Evolutionary conservation across 2,329 filamentous ascomycete genomes (phyloP).

Genomic region (Juglanconis oblonga): DNA sequence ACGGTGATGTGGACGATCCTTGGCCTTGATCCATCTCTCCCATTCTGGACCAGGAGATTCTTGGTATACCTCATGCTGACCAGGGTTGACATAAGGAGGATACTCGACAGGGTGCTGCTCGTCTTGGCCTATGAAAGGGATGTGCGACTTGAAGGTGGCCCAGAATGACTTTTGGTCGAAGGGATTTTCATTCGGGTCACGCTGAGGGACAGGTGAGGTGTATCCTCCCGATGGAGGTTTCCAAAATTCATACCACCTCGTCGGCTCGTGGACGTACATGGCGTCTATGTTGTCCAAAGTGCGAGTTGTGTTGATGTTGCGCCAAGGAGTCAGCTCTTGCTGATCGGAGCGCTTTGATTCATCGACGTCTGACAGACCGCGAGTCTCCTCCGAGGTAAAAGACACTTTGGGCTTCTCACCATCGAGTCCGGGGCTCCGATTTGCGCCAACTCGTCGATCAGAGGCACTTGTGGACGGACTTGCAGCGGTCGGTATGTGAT

Average conservation of each 20-base stretch:
- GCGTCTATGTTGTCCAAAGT: conserved; percentile 47
- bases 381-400: conserved; percentile 29
- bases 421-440: conserved; percentile 21
- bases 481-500: conserved; percentile 25
- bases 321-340: conserved; percentile 30
- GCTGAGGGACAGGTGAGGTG: conserved; percentile 59
- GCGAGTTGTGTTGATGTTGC: conserved; percentile 50
- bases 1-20: conserved; percentile 81
- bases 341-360: conserved; percentile 38
- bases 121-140: conserved; percentile 50
- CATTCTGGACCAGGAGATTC: conserved; percentile 61
- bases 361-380: conserved; percentile 35
- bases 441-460: conserved; percentile 18
- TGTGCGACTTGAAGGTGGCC: conserved; percentile 44
- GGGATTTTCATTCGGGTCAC: conserved; percentile 42
- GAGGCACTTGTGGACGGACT: conserved; percentile 23
- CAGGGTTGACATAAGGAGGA: conserved; percentile 58
- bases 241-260: conserved; percentile 63
- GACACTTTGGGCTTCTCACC: conserved; percentile 34
- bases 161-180: conserved; percentile 41
- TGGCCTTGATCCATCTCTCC: conserved; percentile 77
- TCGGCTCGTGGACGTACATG: conserved; percentile 43
- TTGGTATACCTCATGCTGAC: conserved; percentile 58
- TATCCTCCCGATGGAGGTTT: conserved; percentile 60
- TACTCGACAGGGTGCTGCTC: conserved; percentile 54